Evolutionary conservation across 2,329 filamentous ascomycete genomes (phyloP).

Genomic region (Parastagonospora avenae): DNA sequence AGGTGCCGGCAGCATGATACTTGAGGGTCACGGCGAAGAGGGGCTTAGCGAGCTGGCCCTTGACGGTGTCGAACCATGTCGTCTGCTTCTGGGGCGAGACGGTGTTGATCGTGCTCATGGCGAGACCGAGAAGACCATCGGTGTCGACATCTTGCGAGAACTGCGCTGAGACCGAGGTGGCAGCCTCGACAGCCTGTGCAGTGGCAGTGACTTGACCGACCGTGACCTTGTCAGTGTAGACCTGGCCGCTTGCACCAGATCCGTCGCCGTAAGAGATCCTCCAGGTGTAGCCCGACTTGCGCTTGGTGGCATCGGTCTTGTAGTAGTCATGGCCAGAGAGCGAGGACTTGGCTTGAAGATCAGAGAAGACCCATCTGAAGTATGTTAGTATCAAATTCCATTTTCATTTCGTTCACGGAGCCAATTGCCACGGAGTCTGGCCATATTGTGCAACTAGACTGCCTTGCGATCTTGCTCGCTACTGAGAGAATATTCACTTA

Average conservation of each 20-base stretch:
- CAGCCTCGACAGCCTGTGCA: slow-evolving; percentile 69
- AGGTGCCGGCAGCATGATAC: slow-evolving; percentile 55
- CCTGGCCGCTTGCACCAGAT: slow-evolving; percentile 65
- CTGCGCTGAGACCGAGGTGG: slow-evolving; percentile 60
- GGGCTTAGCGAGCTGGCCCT: slow-evolving; percentile 55
- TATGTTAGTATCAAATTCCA: slow-evolving; percentile 15
- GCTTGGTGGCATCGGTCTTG: slow-evolving; percentile 54
- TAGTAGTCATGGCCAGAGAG: slow-evolving; percentile 64
- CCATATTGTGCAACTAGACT: not conserved
- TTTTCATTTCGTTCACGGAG: not conserved
- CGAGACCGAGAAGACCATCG: slow-evolving; percentile 66
- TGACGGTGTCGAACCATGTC: slow-evolving; percentile 67
- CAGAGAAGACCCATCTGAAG: slow-evolving; percentile 69
- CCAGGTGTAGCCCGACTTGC: slow-evolving; percentile 60
- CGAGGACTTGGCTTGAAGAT: slow-evolving; percentile 57
- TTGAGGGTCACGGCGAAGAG: slow-evolving; percentile 65
- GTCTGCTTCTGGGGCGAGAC: slow-evolving; percentile 56
- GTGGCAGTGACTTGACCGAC: slow-evolving; percentile 65
- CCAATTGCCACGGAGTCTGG: not conserved
- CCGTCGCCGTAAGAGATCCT: slow-evolving; percentile 69
- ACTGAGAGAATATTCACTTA: slow-evolving; percentile 46
- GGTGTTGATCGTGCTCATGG: slow-evolving; percentile 65
- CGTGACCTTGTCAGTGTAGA: slow-evolving; percentile 68
- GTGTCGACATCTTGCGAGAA: slow-evolving; percentile 59
- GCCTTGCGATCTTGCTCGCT: not conserved